Base-by-base conservation (phyloP, 495 filamentous ascomycete species). In the Aspergillus funiculosus region DNA sequence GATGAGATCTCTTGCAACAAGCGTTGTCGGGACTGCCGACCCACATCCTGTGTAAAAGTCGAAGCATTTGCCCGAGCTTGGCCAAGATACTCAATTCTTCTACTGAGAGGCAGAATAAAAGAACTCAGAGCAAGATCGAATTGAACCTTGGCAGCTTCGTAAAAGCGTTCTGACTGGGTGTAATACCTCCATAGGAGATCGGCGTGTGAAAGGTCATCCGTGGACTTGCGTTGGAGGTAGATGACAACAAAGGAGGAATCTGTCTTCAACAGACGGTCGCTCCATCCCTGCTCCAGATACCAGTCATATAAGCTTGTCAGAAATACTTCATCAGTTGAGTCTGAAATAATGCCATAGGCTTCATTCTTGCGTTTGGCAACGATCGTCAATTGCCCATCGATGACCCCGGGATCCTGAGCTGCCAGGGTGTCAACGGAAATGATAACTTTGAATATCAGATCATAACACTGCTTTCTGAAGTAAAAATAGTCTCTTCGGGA, bases 271-370 rank as follows among this genome's bases (percentile, higher is more conserved):
- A 99, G 73, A 3, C 87, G 82, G 41, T 97, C 87, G 19, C 71
- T 82, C 79, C 85, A 87, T 26, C 83, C 82, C 58, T 89, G 82
- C 25, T 73, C 64, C 30, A 95, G 76, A 62, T 97, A 96, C 94
- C 94, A 99, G 48, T 96, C 92, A 59, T 96, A 99, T 39, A 99
- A 73, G 52, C 88, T 83, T 20, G 86, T 91, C 61, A 97, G 80
- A 67, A 97, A 99, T 1, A 95, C 81, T 52, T 95, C 87, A 52
- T 99, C 92, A 6, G 77, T 73, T 0, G 90, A 95, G 35, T 74
- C 79, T 56, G 92, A 83, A 56, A 97, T 84, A 0, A 94, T 82
- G 35, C 76, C 76, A 64, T 95, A 94, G 0, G 92, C 90, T 64
- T 99, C 92, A 41, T 76, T 77, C 49, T 85, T 78, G 49, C 91